Base-by-base conservation (phyloP, 805 yeast genomes). In the Saccharomycopsis fibuligera region DNA sequence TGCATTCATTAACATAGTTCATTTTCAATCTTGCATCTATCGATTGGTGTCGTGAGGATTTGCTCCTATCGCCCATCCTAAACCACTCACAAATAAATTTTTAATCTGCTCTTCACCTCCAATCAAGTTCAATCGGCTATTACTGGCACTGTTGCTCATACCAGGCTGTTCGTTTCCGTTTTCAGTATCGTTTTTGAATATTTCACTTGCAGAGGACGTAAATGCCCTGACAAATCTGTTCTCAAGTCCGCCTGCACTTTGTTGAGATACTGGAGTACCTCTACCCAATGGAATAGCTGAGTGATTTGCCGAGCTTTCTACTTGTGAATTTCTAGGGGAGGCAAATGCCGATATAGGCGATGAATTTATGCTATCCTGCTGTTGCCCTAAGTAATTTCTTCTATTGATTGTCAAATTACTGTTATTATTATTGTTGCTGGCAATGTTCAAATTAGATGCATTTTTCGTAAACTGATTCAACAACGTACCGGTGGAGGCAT, bases 61-160 rank as follows among this genome's bases (percentile, higher is more conserved):
- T 35, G 83, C 83, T 4, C 83, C 83, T 54, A 78, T 74, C 3
- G 83, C 82, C 83, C 83, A 78, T 3, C 82, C 82, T 27, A 78
- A 60, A 1, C 83, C 83, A 23, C 76, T 69, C 2, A 74, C 79
- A 47, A 78, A 63, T 48, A 78, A 57, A 48, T 69, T 73, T 9
- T 78, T 71, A 3, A 78, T 51, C 55, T 75, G 77, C 35, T 73
- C 79, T 39, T 46, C 50, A 6, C 55, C 53, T 4, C 38, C 53
- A 14, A 36, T 19, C 23, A 49, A 30, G 25, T 45, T 45, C 6
- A 45, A 30, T 21, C 55, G 33, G 14, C 43, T 39, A 27, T 24
- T 27, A 45, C 37, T 39, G 9, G 38, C n/a, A 16, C 52, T 45
- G 9, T 5, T 4, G 5, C 24, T 9, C 41, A 41, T 35, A 9